Conservation (phyloP, 148 eudicot species). For the Nepenthes gracilis region DNA sequence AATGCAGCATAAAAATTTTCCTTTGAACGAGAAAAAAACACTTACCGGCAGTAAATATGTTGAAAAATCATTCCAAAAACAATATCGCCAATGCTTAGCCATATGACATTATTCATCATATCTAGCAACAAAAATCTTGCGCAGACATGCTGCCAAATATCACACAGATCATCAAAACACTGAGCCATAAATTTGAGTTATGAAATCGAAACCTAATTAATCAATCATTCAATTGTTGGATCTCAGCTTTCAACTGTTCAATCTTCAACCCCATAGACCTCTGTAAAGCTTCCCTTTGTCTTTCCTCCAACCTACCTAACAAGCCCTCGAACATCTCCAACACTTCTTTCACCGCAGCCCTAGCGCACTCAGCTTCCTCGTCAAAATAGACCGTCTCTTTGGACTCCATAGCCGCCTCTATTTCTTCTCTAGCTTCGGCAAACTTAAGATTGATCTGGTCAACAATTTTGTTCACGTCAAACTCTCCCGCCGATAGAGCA, state of each 20-base stretch:
- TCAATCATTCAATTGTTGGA: constrained; percentile 74
- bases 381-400: constrained; percentile 89
- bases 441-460: constrained; percentile 81
- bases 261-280: constrained; percentile 96
- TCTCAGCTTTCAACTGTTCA: constrained; percentile 94
- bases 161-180: too few species aligned
- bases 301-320: constrained; percentile 42
- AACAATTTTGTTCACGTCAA: constrained; percentile 50
- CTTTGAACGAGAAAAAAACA: too few species aligned
- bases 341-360: constrained; percentile 63
- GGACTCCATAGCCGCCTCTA: constrained; percentile 85
- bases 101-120: too few species aligned
- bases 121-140: too few species aligned
- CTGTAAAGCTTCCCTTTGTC: constrained; percentile 42
- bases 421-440: constrained; percentile 95
- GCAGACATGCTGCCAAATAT: too few species aligned
- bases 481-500: constrained; percentile 6
- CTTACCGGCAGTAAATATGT: too few species aligned
- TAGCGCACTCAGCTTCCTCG: constrained; percentile 91
- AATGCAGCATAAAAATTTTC: too few species aligned
- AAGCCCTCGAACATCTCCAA: constrained; percentile 58
- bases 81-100: too few species aligned
- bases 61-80: too few species aligned
- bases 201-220: background rate
- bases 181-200: too few species aligned